Base-by-base conservation (phyloP, 345 rosid genomes). In the Leavenworthia alabamica region DNA sequence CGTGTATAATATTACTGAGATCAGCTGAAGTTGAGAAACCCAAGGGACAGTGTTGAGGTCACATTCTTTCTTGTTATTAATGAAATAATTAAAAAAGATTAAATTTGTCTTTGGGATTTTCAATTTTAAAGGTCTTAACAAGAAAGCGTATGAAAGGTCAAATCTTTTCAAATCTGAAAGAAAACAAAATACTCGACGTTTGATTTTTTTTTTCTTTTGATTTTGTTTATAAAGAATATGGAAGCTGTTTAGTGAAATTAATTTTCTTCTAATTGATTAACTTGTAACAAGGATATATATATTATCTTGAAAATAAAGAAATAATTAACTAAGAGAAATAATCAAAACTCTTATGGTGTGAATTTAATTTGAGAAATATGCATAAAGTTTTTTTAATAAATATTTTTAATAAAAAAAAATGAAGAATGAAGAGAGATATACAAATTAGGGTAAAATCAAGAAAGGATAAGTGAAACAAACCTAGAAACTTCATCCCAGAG, bases 401-500 rank as follows among this genome's bases (percentile, higher is more conserved):
- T 41, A 10, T 35, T 3, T 24, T 24, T 20, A 15, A 5, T 14
- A 1, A 13, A 65, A 23, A n/a, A n/a, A 33, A 40, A 29, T 4
- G 5, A 43, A 63, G 60, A 64, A 37, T 24, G 29, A 46, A 37
- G 6, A 41, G 45, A 49, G 36, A 56, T 39, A 57, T 37, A 52
- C 12, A 56, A 51, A 71, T 73, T 69, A 77, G 80, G 81, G 81
- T 73, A 71, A 64, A 42, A 54, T 40, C 32, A 7, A 56, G 72
- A 35, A 13, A 62, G 6, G 41, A 28, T 11, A 33, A 46, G 64
- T 6, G 56, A 60, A 68, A 19, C 69, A 62, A 83, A 92, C 98
- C 98, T 89, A 53, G 98, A 89, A 67, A 92, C 90, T 72, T 92
- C 93, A 43, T 89, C 96, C 98, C 98, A 92, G 6, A 92, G 70